These are phyloP conservation scores for Apophysomyces elegans DNA, from an alignment of 371 early-diverging fungal species.

Conservation along the genomic window DNA sequence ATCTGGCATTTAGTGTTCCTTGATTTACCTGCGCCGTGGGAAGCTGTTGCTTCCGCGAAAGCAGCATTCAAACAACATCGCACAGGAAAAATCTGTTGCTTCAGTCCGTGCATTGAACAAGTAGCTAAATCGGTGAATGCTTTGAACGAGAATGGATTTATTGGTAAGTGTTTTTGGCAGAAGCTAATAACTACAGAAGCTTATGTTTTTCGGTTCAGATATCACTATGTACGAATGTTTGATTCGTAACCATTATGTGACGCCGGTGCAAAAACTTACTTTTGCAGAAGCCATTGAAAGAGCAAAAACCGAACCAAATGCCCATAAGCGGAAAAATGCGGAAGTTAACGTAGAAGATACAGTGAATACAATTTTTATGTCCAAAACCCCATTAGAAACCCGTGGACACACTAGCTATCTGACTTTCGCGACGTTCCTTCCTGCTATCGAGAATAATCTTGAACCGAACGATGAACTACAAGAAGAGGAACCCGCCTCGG, in stretches of 20 bases:
- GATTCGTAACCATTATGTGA: constrained; percentile 63
- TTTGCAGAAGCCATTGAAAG: constrained; percentile 57
- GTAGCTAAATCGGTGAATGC: constrained; percentile 81
- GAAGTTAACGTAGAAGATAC: constrained; percentile 31
- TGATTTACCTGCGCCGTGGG: constrained; percentile 98
- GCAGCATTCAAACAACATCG: constrained; percentile 77
- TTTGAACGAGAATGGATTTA: constrained; percentile 79
- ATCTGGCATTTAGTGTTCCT: constrained; percentile 75
- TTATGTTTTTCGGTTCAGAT: constrained; percentile 40
- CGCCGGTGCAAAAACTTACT: constrained; percentile 50
- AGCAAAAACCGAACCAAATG: constrained; percentile 43
- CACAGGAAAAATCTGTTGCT: constrained; percentile 87
- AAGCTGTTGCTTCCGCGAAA: constrained; percentile 85
- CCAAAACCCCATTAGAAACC: constrained; percentile 48
- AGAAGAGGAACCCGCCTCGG: not conserved
- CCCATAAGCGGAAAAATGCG: constrained; percentile 31
- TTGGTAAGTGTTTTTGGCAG: constrained; percentile 50
- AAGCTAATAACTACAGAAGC: not conserved
- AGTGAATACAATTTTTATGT: constrained; percentile 39
- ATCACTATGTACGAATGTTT: constrained; percentile 86
- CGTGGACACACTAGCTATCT: constrained; percentile 93
- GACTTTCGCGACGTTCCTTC: constrained; percentile 87
- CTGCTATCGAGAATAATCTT: constrained; percentile 36
- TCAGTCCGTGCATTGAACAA: constrained; percentile 97
- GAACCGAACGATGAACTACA: constrained; percentile 10